Evolutionary conservation across 1,284 basidiomycete species (phyloP).

Genomic region (Boletus subluridellus): DNA sequence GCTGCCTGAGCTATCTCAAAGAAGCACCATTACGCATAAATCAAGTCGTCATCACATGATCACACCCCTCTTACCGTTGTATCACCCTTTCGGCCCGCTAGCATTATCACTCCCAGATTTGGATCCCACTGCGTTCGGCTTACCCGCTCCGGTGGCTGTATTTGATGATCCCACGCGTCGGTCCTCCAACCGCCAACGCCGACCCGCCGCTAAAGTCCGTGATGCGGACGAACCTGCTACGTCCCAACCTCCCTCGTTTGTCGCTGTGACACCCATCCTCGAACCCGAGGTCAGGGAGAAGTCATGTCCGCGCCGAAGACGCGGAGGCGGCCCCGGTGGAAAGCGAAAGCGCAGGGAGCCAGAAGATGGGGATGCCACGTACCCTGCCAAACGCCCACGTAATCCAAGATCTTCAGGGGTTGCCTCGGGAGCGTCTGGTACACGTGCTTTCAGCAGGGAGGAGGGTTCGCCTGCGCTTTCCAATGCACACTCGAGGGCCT

Average conservation of each 20-base stretch:
- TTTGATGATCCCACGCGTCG: constrained; percentile 40
- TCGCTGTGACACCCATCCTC: constrained; percentile 14
- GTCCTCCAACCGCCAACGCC: constrained; percentile 47
- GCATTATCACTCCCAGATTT: constrained; percentile 66
- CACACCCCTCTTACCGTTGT: constrained; percentile 60
- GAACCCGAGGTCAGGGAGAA: constrained; percentile 37
- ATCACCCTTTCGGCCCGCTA: constrained; percentile 63
- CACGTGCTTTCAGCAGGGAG: constrained; percentile 25
- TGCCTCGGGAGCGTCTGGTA: constrained; percentile 14
- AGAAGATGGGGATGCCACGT: constrained; percentile 62
- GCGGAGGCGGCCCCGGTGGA: constrained; percentile 38
- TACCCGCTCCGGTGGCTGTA: constrained; percentile 40
- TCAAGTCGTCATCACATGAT: constrained; percentile 29
- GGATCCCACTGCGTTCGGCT: constrained; percentile 54
- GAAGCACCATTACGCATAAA: constrained; percentile 13
- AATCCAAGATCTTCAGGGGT: constrained; percentile 41
- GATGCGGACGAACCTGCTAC: constrained; percentile 39
- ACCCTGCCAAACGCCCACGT: constrained; percentile 66
- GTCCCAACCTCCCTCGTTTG: constrained; percentile 15
- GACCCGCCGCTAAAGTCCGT: constrained; percentile 51
- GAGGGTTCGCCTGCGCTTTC: constrained; percentile 31
- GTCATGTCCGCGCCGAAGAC: constrained; percentile 43
- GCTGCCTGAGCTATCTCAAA: constrained; percentile 19
- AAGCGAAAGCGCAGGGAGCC: constrained; percentile 59
- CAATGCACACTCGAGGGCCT: constrained; percentile 21